Evolutionary conservation across 805 yeast genomes (phyloP), one percentile per base, ranked within the genome.

Genomic region (Candida tammaniensis): DNA sequence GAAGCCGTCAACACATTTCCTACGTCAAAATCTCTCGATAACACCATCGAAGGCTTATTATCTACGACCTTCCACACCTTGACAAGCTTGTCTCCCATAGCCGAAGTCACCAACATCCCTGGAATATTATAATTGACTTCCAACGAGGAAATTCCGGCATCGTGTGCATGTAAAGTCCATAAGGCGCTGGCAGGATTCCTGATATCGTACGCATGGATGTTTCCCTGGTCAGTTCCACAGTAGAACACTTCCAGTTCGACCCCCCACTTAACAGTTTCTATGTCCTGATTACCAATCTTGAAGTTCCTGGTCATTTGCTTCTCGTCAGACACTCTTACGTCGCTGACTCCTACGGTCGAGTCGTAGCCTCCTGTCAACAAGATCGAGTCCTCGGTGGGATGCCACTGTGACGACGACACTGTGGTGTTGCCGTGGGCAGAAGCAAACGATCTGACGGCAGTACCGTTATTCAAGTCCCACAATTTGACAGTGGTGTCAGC

Each of bases 101-200:
- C 95, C 32, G 93, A 81, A 1, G 98, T 86, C 16, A 80, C 78
- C 53, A 93, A 59, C 70, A 86, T 63, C 13, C 91, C 93, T 17
- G 81, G 80, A 20, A 87, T 56, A 53, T 67, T 74, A 17, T 56
- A 54, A 61, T 86, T 89, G 23, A 81, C 72, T 46, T 82, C 82
- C 47, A 93, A 72, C 2, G 91, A 71, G 4, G 96, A 82, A 42
- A 93, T 82, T 42, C 95, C 97, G 2, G 95, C 76, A 62, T 93
- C 98, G 57, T 93, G 98, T 2, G 98, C 98, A 59, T 93, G 96
- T 48, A 93, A 70, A 2, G 95, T 86, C 98, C 98, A 93, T 20
- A 91, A 51, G 13, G 97, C 89, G 44, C 72, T 74, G 29, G 70
- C 72, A 24, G 70, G 75, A 32, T 64, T 65, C 57, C 96, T 78